Evolutionary conservation across 805 yeast species (phyloP), one percentile per base, ranked within the genome.

Genomic region (Saturnispora saitoi): DNA sequence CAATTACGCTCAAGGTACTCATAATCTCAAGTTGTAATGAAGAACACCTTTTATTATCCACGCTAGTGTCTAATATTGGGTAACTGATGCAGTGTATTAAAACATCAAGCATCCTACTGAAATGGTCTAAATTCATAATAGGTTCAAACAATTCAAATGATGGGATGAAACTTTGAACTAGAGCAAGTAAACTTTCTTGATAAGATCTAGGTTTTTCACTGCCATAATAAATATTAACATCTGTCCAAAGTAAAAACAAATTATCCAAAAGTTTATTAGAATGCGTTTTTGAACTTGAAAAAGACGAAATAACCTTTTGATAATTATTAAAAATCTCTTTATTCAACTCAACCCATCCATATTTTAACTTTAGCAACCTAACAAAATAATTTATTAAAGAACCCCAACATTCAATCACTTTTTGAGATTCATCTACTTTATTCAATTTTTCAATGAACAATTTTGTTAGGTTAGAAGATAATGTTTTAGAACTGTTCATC

Each of bases 31-130:
- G 52, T 58, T 90, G 98, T 39, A 91, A 65, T 9, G 72, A 70
- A 0, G 96, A 77, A 46, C 80, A 77, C 22, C 74, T 76, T 17
- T 64, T 58, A 37, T 70, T 67, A 59, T 88, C 96, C 4, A 67
- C 61, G 31, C 70, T 70, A 53, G 70, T 71, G 29, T 70, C 77
- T 32, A 87, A 68, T 11, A 84, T 72, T 1, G 95, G 95, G 61
- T 84, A 88, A 37, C 86, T 68, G 1, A 85, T 77, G 49, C 88
- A 78, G 14, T 80, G 70, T 56, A 77, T 78, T 58, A 91, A 72
- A 4, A 81, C 65, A n/a, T 67, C 67, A 32, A 87, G 62, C n/a
- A 84, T 69, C 20, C 62, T 67, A 39, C 70, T 75, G n/a, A 79
- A 68, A 63, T 61, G 71, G 20, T 48, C 64, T 26, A 54, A 57